phyloP scores from a whole-genome alignment of 192 early-diverging fungal genomes.

The Backusella morwellensis region DNA sequence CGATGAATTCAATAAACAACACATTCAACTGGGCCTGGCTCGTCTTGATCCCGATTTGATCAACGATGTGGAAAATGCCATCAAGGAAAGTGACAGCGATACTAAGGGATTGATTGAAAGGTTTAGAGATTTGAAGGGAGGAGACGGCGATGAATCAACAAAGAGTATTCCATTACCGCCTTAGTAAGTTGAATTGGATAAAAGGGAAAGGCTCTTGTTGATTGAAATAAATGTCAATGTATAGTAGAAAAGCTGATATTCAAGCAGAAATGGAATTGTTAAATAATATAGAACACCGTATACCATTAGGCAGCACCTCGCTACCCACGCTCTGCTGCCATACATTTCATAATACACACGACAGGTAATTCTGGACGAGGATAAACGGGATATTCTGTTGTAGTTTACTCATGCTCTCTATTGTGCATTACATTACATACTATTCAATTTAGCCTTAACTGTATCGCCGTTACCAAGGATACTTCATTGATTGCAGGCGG shows the following conservation, averaged over 20 bases:
- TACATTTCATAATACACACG: constrained; percentile 93
- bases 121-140: neutral
- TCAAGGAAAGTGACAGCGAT: constrained; percentile 62
- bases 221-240: neutral
- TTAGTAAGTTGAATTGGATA: constrained; percentile 45
- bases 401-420: neutral
- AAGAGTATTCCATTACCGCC: constrained; percentile 70
- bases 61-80: constrained; percentile 76
- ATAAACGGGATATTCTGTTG: neutral
- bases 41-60: constrained; percentile 71
- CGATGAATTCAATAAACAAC: constrained; percentile 80
- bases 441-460: constrained; percentile 63
- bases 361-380: constrained; percentile 37
- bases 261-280: constrained; percentile 74
- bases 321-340: constrained; percentile 91
- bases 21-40: constrained; percentile 67
- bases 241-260: constrained; percentile 78
- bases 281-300: constrained; percentile 74
- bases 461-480: constrained; percentile 81
- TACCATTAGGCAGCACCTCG: constrained; percentile 60
- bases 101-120: constrained; percentile 10
- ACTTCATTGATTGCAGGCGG: constrained; percentile 80
- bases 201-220: neutral
- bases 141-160: constrained; percentile 28
- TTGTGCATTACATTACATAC: neutral